Conservation (phyloP, 2,329 filamentous ascomycete genomes). For the Escovopsis weberi region DNA sequence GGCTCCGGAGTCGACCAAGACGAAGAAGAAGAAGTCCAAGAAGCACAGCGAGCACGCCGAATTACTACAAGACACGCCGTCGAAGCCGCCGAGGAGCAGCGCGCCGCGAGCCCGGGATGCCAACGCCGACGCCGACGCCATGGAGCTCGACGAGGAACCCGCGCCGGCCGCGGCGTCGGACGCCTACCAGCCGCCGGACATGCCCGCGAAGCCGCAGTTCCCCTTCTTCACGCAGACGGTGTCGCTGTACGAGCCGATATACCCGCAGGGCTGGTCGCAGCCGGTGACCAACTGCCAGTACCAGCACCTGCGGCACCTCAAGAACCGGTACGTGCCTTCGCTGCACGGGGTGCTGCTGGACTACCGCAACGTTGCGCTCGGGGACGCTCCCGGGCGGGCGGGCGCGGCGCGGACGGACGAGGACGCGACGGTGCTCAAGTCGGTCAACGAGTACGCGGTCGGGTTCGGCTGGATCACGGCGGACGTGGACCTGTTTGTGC, state of each 20-base stretch:
- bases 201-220: slow-evolving; percentile 32
- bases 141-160: slow-evolving; percentile 24
- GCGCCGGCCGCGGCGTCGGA: slow-evolving; percentile 15
- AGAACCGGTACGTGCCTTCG: slow-evolving; percentile 62
- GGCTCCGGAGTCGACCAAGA: slow-evolving; percentile 5
- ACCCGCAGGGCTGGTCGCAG: slow-evolving; percentile 53
- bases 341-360: slow-evolving; percentile 61
- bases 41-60: slow-evolving; percentile 18
- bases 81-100: slow-evolving; percentile 1
- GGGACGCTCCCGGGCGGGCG: slow-evolving; percentile 39
- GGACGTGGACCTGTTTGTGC: slow-evolving; percentile 72
- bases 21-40: slow-evolving; percentile 15
- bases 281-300: slow-evolving; percentile 57
- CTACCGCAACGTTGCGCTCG: slow-evolving; percentile 55
- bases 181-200: slow-evolving; percentile 23
- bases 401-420: slow-evolving; percentile 34
- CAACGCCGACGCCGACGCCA: slow-evolving; percentile 16
- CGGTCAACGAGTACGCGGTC: slow-evolving; percentile 70
- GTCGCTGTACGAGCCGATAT: slow-evolving; percentile 66
- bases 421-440: slow-evolving; percentile 31
- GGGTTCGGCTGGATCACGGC: slow-evolving; percentile 80
- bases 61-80: slow-evolving; percentile 9
- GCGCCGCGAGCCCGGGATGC: neutral
- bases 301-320: slow-evolving; percentile 59
- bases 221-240: slow-evolving; percentile 69